Evolutionary conservation across 371 early-diverging fungal genomes (phyloP).

Genomic region (Quaeritorhiza haematococci): DNA sequence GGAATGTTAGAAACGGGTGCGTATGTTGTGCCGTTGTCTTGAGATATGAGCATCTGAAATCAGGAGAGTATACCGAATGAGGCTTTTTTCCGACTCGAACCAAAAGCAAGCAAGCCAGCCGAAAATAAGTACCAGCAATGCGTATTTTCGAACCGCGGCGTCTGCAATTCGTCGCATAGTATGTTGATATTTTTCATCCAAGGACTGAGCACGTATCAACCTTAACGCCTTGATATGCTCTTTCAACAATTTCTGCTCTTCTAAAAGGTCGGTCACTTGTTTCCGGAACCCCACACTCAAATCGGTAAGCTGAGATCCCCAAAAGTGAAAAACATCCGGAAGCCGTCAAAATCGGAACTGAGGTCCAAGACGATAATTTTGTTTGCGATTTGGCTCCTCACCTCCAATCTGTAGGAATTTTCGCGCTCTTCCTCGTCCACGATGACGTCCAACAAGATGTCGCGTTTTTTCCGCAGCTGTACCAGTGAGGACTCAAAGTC

Average conservation of each 20-base stretch:
- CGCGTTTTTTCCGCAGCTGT: constrained; percentile 33
- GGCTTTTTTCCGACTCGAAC: neutral
- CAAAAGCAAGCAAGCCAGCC: neutral
- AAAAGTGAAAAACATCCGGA: no score
- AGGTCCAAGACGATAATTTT: neutral
- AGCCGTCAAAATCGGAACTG: neutral
- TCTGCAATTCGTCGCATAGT: constrained; percentile 29
- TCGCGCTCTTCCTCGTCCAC: constrained; percentile 24
- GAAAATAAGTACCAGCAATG: constrained; percentile 17
- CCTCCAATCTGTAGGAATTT: constrained; percentile 28
- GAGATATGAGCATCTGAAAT: constrained; percentile 26
- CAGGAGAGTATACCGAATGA: neutral
- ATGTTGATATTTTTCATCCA: constrained; percentile 11
- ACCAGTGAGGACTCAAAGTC: constrained; percentile 38
- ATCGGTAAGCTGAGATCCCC: constrained; percentile 33
- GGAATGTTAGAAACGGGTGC: constrained; percentile 7
- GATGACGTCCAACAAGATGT: constrained; percentile 27
- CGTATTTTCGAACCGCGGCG: constrained; percentile 26
- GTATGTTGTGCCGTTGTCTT: constrained; percentile 27
- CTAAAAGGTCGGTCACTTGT: constrained; percentile 28
- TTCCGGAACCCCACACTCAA: constrained; percentile 23
- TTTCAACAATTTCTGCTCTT: constrained; percentile 29
- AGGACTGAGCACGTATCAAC: constrained; percentile 10
- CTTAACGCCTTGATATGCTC: constrained; percentile 26
- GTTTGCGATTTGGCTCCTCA: no score